Evolutionary conservation across 2,329 filamentous ascomycete species (phyloP), one percentile per base, ranked within the genome.

Genomic region (Epichloe sylvatica): DNA sequence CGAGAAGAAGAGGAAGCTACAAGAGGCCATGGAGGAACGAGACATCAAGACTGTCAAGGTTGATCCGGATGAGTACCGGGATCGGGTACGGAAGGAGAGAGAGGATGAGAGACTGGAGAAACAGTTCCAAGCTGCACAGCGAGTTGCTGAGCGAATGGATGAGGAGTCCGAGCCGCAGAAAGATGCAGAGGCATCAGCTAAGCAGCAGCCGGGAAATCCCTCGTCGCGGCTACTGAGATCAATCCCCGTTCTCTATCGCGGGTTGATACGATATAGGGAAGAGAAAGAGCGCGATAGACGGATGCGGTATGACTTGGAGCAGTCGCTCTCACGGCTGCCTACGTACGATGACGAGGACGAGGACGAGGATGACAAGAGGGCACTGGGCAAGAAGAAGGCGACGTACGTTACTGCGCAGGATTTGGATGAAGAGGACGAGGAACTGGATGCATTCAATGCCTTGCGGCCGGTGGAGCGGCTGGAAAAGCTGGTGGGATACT

Each of bases 181-280:
- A 5, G 45, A 53, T 25, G 7, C 36, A 33, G 33, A 23, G 4
- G 46, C 23, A 9, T 2, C 44, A 7, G 50, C 6, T 49, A 8
- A 52, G 55, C 66, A 52, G 55, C 66, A 74, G 51, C 80, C 35
- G 21, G 25, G 19, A n/a, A 3, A 30, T 17, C 7, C 36, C 21
- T 45, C 44, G 9, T 45, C 45, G n/a, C 47, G 51, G 17, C 51
- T 77, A 33, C 70, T 86, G 12, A 80, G 77, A 52, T 75, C 79
- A 30, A 78, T 94, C 53, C 84, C 87, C 40, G 70, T 97, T 1
- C 72, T 94, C 5, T 96, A 88, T 73, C 78, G 92, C 0, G 82
- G 83, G 0, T 70, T 95, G 5, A 74, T 89, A 9, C 80, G 81
- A 35, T 72, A 78, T 50, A 75, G 87, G 34, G 78, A 84, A 55